These are phyloP conservation scores for Fagopyrum homotropicum DNA, from an alignment of 148 eudicot species.

Conservation along the genomic window DNA sequence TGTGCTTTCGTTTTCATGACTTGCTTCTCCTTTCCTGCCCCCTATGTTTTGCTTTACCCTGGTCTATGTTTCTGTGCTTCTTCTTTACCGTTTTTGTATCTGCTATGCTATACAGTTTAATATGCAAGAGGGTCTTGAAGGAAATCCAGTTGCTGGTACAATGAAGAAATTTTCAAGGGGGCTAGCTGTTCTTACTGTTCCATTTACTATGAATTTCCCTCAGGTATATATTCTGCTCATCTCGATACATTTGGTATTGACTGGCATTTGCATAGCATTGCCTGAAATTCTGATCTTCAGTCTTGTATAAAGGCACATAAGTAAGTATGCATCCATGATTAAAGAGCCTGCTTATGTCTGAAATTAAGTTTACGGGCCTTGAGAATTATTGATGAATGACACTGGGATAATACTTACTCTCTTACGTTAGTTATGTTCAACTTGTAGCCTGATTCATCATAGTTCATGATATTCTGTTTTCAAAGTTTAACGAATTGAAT, in stretches of 20 bases:
- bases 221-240: slow-evolving; percentile 50
- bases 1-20: background rate
- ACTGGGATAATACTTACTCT: too few relatives aligned
- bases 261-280: background rate
- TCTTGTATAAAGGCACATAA: background rate
- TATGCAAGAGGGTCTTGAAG: slow-evolving; percentile 93
- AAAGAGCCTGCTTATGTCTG: background rate
- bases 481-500: background rate
- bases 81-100: slow-evolving; percentile 8
- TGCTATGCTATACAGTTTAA: slow-evolving; percentile 46
- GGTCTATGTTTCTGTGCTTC: background rate
- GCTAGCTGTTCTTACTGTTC: slow-evolving; percentile 69
- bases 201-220: slow-evolving; percentile 73
- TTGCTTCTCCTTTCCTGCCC: background rate
- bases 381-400: too few relatives aligned
- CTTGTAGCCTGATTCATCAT: background rate
- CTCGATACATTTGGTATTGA: too few relatives aligned
- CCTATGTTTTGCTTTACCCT: background rate
- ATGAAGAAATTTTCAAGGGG: slow-evolving; percentile 84
- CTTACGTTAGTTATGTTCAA: too few relatives aligned
- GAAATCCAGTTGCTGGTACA: slow-evolving; percentile 79
- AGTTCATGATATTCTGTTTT: background rate
- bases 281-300: background rate
- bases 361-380: background rate
- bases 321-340: background rate